These are phyloP conservation scores for Cylindrodendrum hubeiense DNA, from an alignment of 2,329 filamentous ascomycete genomes.

Conservation along the genomic window DNA sequence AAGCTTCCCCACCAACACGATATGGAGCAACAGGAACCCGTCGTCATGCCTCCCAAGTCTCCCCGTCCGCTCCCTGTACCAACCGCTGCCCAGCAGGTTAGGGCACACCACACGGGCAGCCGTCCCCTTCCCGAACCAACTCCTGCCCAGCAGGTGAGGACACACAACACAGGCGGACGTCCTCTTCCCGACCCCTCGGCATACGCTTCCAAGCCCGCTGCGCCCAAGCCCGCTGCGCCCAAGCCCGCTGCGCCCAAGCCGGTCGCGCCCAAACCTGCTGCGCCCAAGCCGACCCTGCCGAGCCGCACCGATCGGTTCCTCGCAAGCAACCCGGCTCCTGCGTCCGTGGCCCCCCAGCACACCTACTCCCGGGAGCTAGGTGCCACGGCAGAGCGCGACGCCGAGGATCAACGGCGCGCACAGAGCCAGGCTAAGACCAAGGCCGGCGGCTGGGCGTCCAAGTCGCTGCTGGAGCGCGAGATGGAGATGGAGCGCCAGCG, in stretches of 20 bases:
- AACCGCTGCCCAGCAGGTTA: slow-evolving; percentile 44
- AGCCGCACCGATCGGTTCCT: slow-evolving; percentile 71
- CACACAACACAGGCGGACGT: slow-evolving; percentile 47
- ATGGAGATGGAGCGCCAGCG: slow-evolving; percentile 84
- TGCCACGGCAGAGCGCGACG: slow-evolving; percentile 71
- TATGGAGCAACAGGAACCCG: slow-evolving; percentile 40
- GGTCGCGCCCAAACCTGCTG: slow-evolving; percentile 28
- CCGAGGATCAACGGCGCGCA: slow-evolving; percentile 70
- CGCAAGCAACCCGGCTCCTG: slow-evolving; percentile 65
- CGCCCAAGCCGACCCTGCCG: slow-evolving; percentile 38
- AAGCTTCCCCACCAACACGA: slow-evolving; percentile 59
- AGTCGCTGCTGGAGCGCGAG: slow-evolving; percentile 81
- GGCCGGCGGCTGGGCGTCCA: slow-evolving; percentile 72
- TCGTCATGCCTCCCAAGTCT: slow-evolving; percentile 43
- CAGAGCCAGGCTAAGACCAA: slow-evolving; percentile 72
- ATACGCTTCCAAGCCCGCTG: slow-evolving; percentile 32
- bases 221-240: slow-evolving; percentile 37
- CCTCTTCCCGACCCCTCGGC: slow-evolving; percentile 60
- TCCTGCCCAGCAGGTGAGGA: slow-evolving; percentile 33
- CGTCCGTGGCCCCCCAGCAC: slow-evolving; percentile 53
- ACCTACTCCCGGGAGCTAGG: slow-evolving; percentile 68
- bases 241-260: slow-evolving; percentile 35
- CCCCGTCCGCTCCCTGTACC: slow-evolving; percentile 60
- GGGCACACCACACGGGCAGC: slow-evolving; percentile 53
- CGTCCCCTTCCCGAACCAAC: slow-evolving; percentile 68